Conservation (phyloP, 306 rosid species). For the Albizia julibrissin region DNA sequence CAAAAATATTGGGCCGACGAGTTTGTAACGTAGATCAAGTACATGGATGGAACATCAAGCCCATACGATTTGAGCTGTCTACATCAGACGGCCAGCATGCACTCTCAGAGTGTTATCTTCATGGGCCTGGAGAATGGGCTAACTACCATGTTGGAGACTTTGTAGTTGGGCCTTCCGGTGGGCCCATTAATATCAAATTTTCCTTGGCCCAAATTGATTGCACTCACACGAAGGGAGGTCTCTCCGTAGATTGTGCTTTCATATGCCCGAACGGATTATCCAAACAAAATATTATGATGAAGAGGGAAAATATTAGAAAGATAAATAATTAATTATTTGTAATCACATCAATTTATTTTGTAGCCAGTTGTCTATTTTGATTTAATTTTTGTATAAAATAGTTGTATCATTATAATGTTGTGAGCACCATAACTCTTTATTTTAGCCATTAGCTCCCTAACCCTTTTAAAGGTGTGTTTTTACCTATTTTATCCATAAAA, state of each 20-base stretch:
- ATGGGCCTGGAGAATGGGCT: slow-evolving; percentile 58
- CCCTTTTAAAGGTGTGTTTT: no score
- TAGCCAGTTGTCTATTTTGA: background rate
- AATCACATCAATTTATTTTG: background rate
- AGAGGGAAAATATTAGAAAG: background rate
- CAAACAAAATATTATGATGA: background rate
- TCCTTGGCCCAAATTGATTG: slow-evolving; percentile 92
- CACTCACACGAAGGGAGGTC: slow-evolving; percentile 92
- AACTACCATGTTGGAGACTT: slow-evolving; percentile 72
- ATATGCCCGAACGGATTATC: slow-evolving; percentile 37
- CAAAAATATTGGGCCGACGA: slow-evolving; percentile 57
- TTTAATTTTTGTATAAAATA: background rate
- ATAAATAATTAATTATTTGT: background rate
- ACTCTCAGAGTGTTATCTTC: slow-evolving; percentile 47
- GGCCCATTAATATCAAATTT: slow-evolving; percentile 50
- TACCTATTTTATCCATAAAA: no score
- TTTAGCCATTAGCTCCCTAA: no score
- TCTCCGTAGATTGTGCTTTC: slow-evolving; percentile 67
- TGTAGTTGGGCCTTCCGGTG: slow-evolving; percentile 31
- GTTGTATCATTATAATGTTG: background rate
- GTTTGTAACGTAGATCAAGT: slow-evolving; percentile 59
- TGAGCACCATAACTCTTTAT: no score
- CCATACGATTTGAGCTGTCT: slow-evolving; percentile 67
- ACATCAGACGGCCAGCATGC: slow-evolving; percentile 68
- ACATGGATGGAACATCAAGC: slow-evolving; percentile 88